Conservation (phyloP, 2,329 filamentous ascomycete species). For the Monosporascus cannonballus region DNA sequence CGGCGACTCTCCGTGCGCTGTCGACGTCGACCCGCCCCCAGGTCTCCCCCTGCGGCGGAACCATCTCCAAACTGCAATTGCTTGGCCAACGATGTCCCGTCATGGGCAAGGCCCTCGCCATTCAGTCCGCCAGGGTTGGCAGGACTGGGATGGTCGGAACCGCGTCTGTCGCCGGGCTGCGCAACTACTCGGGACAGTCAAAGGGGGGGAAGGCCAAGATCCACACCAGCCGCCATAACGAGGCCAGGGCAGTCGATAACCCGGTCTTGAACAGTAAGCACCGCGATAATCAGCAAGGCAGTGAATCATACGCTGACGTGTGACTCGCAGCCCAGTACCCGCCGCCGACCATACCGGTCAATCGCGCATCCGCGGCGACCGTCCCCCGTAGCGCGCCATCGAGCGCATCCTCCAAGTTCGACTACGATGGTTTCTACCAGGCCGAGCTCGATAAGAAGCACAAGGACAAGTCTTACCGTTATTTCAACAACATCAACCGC, state of each 20-base stretch:
- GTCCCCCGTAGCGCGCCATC: constrained; percentile 19
- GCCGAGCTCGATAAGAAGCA: constrained; percentile 95
- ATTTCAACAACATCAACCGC: constrained; percentile 99
- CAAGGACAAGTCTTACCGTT: constrained; percentile 98
- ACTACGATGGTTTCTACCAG: constrained; percentile 88
- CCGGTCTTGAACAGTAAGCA: constrained; percentile 44
- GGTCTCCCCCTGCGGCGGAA: constrained; percentile 73
- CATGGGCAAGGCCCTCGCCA: constrained; percentile 95
- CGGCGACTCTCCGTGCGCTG: constrained; percentile 83
- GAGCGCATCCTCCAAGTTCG: constrained; percentile 55
- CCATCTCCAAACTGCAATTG: constrained; percentile 95
- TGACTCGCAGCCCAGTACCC: constrained; percentile 27
- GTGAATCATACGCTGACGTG: constrained; percentile 12
- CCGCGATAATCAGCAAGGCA: neutral
- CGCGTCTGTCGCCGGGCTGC: constrained; percentile 41
- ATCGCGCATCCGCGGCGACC: constrained; percentile 23
- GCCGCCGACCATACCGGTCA: constrained; percentile 20
- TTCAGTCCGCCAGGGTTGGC: constrained; percentile 62
- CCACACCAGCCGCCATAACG: constrained; percentile 73
- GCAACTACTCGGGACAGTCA: constrained; percentile 43
- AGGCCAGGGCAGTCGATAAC: constrained; percentile 70
- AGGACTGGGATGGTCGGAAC: constrained; percentile 32
- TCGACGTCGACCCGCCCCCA: constrained; percentile 65
- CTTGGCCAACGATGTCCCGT: constrained; percentile 92
- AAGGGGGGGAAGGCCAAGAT: constrained; percentile 63